These are phyloP conservation scores for Coemansia sp. DNA, from an alignment of 192 early-diverging fungal genomes.

Conservation along the genomic window DNA sequence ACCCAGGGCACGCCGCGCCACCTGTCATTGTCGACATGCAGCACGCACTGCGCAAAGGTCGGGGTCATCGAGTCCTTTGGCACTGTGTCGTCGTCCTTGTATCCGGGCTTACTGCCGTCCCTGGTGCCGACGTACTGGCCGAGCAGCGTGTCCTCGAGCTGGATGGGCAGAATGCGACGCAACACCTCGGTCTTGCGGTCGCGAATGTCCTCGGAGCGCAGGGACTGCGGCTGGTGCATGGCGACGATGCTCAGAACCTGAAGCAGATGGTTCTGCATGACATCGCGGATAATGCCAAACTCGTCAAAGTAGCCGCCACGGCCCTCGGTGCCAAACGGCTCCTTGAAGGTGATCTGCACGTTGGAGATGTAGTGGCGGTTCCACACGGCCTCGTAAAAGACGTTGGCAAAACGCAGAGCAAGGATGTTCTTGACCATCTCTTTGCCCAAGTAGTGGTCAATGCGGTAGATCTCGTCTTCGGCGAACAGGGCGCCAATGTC, in stretches of 20 bases:
- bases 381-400: slow-evolving; percentile 92
- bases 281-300: slow-evolving; percentile 98
- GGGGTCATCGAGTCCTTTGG: slow-evolving; percentile 81
- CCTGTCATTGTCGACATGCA: slow-evolving; percentile 91
- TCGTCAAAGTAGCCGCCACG: slow-evolving; percentile 99
- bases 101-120: slow-evolving; percentile 84
- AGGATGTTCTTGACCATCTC: slow-evolving; percentile 99
- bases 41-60: slow-evolving; percentile 85
- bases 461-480: slow-evolving; percentile 96
- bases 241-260: slow-evolving; percentile 93
- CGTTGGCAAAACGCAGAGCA: slow-evolving; percentile 90
- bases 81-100: slow-evolving; percentile 88
- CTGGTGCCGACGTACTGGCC: slow-evolving; percentile 84
- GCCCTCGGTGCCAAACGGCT: slow-evolving; percentile 94
- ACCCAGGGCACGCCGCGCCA: slow-evolving; percentile 75
- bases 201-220: slow-evolving; percentile 89
- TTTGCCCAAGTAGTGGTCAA: slow-evolving; percentile 98
- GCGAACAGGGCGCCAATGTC: slow-evolving; percentile 73
- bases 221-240: slow-evolving; percentile 88
- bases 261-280: slow-evolving; percentile 90
- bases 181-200: slow-evolving; percentile 95
- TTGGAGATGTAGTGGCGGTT: slow-evolving; percentile 83
- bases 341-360: slow-evolving; percentile 98
- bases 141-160: slow-evolving; percentile 78
- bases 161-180: slow-evolving; percentile 72